Percentiles rank a stretch among this genome's conserved stretches.
These are phyloP conservation scores for Cerioporus squamosus DNA, from an alignment of 1,284 basidiomycete species.

Conservation along the genomic window DNA sequence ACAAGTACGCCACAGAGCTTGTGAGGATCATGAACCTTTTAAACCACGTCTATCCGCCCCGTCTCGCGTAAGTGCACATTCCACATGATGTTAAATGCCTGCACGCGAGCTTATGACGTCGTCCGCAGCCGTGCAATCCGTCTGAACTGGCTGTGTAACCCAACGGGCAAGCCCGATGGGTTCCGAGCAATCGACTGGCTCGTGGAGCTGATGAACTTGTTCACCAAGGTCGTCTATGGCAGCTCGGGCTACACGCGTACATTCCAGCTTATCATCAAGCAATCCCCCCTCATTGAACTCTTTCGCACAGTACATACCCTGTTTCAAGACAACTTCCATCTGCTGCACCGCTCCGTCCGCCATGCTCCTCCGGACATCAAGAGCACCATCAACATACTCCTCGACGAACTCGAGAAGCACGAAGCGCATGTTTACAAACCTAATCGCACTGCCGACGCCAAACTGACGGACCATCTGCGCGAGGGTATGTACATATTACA, in stretches of 20 bases:
- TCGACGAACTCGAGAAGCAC: constrained; percentile 13
- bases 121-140: constrained; percentile 21
- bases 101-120: background rate
- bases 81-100: background rate
- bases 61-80: constrained; percentile 16
- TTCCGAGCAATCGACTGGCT: constrained; percentile 33
- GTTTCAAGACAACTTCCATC: constrained; percentile 35
- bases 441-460: background rate
- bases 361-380: constrained; percentile 35
- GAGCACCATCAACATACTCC: constrained; percentile 27
- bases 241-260: constrained; percentile 31
- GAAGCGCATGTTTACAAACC: background rate
- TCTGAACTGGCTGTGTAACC: constrained; percentile 32
- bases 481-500: background rate
- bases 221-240: constrained; percentile 23
- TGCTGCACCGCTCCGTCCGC: constrained; percentile 28
- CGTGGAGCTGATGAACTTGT: constrained; percentile 28
- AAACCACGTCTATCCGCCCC: constrained; percentile 19
- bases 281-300: constrained; percentile 37
- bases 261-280: constrained; percentile 32
- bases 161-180: constrained; percentile 22
- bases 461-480: background rate
- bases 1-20: constrained; percentile 37
- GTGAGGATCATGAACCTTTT: constrained; percentile 23
- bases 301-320: constrained; percentile 27